phyloP scores from a whole-genome alignment of 2,329 filamentous ascomycete species.

The Colletotrichum shisoi region DNA sequence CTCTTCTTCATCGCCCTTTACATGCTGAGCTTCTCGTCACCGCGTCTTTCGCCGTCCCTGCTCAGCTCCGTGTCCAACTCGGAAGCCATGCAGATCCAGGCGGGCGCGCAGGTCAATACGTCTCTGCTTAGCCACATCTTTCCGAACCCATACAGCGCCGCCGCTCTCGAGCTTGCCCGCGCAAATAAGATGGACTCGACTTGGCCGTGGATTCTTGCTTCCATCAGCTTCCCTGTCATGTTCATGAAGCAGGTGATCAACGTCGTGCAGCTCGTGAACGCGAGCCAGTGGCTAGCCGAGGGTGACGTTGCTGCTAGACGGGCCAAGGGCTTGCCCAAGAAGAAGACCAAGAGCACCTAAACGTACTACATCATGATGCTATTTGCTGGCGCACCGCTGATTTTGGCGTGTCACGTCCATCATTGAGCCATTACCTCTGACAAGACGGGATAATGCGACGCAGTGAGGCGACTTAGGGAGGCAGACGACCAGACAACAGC shows the following conservation, averaged over 20 bases:
- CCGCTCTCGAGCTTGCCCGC: conserved; percentile 87
- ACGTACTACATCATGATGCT: not conserved
- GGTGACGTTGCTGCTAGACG: conserved; percentile 77
- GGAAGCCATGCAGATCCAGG: conserved; percentile 63
- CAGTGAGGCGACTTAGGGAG: not conserved
- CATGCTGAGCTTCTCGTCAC: conserved; percentile 94
- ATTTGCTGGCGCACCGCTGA: not conserved
- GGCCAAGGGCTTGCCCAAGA: conserved; percentile 61
- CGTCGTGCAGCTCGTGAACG: conserved; percentile 90
- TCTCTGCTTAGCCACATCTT: conserved; percentile 78
- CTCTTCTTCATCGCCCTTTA: conserved; percentile 98
- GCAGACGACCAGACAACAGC: not conserved
- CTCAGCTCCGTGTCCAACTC: conserved; percentile 66
- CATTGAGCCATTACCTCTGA: not conserved
- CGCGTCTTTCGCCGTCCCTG: conserved; percentile 85
- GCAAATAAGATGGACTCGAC: conserved; percentile 90
- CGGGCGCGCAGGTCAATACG: conserved; percentile 74
- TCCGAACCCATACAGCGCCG: conserved; percentile 88
- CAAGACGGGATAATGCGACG: not conserved
- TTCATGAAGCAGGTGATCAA: conserved; percentile 92
- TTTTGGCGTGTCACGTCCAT: not conserved
- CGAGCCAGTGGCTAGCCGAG: conserved; percentile 89
- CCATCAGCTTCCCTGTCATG: conserved; percentile 86
- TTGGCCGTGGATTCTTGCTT: conserved; percentile 74
- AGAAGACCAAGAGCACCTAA: conserved; percentile 44